A percentile compares a stretch with the other conserved stretches of the same genome.
Conservation (phyloP, 2,329 filamentous ascomycete species). For the Grosmannia huntii region DNA sequence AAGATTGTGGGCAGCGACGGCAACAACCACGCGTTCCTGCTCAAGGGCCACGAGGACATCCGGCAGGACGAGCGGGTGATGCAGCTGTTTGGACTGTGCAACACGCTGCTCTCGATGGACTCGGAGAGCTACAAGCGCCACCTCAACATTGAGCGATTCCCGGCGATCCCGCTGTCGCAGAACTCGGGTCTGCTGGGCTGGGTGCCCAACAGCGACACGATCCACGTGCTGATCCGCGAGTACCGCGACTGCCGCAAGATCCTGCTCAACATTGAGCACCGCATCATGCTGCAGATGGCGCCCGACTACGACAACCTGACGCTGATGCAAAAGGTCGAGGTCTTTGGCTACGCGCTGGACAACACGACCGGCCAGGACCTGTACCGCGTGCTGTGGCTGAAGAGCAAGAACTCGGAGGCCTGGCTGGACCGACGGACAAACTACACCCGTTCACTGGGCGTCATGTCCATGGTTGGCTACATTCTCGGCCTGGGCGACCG, state of each 20-base stretch:
- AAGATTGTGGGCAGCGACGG: constrained; percentile 84
- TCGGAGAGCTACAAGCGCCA: constrained; percentile 95
- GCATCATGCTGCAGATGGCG: constrained; percentile 99
- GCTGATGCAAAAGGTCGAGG: constrained; percentile 99
- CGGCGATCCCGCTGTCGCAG: constrained; percentile 92
- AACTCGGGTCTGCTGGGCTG: constrained; percentile 91
- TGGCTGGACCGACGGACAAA: constrained; percentile 98
- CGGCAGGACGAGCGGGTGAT: constrained; percentile 98
- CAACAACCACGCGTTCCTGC: constrained; percentile 69
- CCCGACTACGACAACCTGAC: constrained; percentile 98
- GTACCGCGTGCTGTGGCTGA: constrained; percentile 95
- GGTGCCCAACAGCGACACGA: constrained; percentile 94
- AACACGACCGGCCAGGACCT: constrained; percentile 98
- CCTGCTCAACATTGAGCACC: constrained; percentile 94
- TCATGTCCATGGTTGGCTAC: constrained; percentile 99
- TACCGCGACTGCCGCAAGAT: constrained; percentile 97
- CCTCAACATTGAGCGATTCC: constrained; percentile 89
- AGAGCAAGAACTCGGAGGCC: constrained; percentile 94
- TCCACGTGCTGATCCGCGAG: constrained; percentile 92
- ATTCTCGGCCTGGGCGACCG: constrained; percentile 93
- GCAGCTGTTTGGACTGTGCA: constrained; percentile 96
- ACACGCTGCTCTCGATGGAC: constrained; percentile 86
- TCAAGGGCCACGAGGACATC: constrained; percentile 99
- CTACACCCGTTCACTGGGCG: constrained; percentile 89
- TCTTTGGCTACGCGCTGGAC: constrained; percentile 97